Percentiles rank a stretch among this genome's conserved stretches.
These are phyloP conservation scores for Daldinia decipiens DNA, from an alignment of 495 filamentous ascomycete species.

Conservation along the genomic window DNA sequence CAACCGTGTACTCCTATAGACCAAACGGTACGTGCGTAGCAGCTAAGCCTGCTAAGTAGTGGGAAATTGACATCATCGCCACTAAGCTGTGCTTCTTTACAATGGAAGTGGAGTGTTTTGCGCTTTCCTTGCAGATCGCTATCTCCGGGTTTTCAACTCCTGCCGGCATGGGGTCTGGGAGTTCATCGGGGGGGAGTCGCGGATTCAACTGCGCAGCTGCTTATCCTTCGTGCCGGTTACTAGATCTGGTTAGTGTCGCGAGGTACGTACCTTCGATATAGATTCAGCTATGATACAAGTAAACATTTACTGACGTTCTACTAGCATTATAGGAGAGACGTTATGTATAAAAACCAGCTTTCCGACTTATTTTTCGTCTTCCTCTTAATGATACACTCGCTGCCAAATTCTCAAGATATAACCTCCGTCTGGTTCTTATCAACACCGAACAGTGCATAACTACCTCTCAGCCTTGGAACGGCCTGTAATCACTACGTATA, in stretches of 20 bases:
- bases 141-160: not conserved
- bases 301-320: not conserved
- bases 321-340: not conserved
- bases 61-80: not conserved
- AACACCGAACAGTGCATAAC: not conserved
- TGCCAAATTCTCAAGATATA: too few species aligned
- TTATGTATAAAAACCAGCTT: constrained; percentile 20
- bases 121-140: not conserved
- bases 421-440: not conserved
- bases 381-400: not conserved
- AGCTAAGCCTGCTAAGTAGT: not conserved
- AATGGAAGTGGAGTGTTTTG: not conserved
- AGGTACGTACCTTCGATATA: constrained; percentile 29
- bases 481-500: too few species aligned
- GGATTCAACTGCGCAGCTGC: not conserved
- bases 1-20: not conserved
- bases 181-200: not conserved
- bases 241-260: constrained; percentile 24
- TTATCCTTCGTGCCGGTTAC: constrained; percentile 26
- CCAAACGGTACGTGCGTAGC: not conserved
- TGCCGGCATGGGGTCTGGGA: not conserved
- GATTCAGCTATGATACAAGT: constrained; percentile 17
- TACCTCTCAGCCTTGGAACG: not conserved
- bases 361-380: not conserved
- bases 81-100: not conserved